phyloP scores from a whole-genome alignment of 1,284 basidiomycete genomes.

The Pterulicium gracile region DNA sequence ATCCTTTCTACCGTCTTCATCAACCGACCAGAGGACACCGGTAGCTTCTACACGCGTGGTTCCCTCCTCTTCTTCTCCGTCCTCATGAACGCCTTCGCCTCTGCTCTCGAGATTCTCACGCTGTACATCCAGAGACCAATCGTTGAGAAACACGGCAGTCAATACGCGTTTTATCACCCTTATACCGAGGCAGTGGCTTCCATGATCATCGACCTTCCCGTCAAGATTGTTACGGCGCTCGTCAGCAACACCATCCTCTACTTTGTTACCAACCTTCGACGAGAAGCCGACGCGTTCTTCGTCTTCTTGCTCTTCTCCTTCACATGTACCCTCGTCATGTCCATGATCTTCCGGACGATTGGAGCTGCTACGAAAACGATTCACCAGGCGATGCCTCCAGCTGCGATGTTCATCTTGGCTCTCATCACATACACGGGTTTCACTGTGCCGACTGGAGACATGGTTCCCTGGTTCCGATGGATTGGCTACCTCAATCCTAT shows the following conservation, averaged over 20 bases:
- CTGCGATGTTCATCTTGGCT: not conserved
- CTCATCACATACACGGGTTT: constrained; percentile 10
- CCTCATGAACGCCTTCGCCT: constrained; percentile 13
- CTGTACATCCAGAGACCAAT: constrained; percentile 3
- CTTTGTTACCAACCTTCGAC: constrained; percentile 2
- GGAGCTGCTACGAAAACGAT: constrained; percentile 26
- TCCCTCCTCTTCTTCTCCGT: constrained; percentile 25
- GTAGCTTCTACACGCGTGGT: constrained; percentile 38
- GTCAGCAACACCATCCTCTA: not conserved
- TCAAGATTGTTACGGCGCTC: constrained; percentile 1
- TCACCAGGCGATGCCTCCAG: constrained; percentile 1
- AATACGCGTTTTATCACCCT: constrained; percentile 2
- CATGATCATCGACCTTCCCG: constrained; percentile 2
- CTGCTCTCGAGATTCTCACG: constrained; percentile 11
- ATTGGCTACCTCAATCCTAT: constrained; percentile 35
- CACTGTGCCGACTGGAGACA: constrained; percentile 10
- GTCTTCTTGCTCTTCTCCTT: constrained; percentile 43
- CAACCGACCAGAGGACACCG: constrained; percentile 28
- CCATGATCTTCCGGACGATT: constrained; percentile 47
- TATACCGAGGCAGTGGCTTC: constrained; percentile 10
- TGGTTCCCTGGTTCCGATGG: constrained; percentile 21
- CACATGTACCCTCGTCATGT: constrained; percentile 44
- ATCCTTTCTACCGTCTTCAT: constrained; percentile 44
- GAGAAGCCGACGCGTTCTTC: constrained; percentile 8
- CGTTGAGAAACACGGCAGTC: not conserved